Conservation (phyloP, 345 rosid species). For the Citrus sp. region DNA sequence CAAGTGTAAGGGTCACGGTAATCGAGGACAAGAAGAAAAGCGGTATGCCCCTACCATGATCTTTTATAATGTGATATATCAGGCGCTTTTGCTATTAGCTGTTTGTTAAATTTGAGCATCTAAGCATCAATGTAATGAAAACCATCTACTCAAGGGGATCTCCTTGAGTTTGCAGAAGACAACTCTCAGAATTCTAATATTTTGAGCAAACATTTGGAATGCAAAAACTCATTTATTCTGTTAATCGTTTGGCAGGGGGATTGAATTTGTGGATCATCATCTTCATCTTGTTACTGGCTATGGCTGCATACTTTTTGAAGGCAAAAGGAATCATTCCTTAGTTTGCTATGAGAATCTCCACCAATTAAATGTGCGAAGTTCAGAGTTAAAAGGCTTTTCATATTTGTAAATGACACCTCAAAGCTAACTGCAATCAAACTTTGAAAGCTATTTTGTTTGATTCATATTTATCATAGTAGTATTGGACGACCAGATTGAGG, state of each 20-base stretch:
- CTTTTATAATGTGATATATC: background rate
- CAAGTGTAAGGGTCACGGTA: conserved; percentile 77
- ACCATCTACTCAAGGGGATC: background rate
- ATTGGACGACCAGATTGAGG: background rate
- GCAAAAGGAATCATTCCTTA: conserved; percentile 21
- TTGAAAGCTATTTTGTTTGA: background rate
- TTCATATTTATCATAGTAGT: background rate
- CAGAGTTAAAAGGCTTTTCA: background rate
- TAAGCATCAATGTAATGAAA: background rate
- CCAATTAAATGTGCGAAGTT: background rate
- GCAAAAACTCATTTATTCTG: background rate
- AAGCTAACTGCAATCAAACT: background rate
- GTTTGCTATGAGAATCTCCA: background rate
- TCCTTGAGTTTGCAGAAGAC: background rate
- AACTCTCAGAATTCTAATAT: background rate
- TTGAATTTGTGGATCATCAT: conserved; percentile 34
- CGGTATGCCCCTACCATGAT: conserved; percentile 30
- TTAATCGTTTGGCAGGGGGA: conserved; percentile 34
- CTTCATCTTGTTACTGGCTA: conserved; percentile 32
- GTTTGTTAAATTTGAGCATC: too few species aligned
- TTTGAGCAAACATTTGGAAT: background rate
- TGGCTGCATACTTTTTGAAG: conserved; percentile 37
- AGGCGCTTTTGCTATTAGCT: background rate
- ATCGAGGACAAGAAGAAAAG: conserved; percentile 39
- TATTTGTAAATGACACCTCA: background rate